These are phyloP conservation scores for Neopestalotiopsis sp. DNA, from an alignment of 2,329 filamentous ascomycete species.

Conservation along the genomic window DNA sequence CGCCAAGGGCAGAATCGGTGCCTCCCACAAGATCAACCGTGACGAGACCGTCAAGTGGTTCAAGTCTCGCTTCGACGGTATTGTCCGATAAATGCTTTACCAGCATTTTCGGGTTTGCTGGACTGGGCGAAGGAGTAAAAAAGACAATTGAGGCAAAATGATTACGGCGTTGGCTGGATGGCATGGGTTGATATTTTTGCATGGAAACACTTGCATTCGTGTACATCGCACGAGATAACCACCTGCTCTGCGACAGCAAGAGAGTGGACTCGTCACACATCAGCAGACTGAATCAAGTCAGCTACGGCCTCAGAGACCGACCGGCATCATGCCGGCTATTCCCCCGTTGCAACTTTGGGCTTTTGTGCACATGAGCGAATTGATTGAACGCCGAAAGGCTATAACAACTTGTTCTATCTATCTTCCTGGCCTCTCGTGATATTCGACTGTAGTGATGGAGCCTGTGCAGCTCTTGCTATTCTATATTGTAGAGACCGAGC, in stretches of 20 bases:
- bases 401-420: not conserved
- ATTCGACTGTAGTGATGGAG: not conserved
- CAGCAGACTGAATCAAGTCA: constrained; percentile 64
- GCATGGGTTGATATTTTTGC: constrained; percentile 41
- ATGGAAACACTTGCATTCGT: constrained; percentile 47
- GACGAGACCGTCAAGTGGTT: constrained; percentile 98
- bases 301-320: constrained; percentile 77
- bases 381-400: not conserved
- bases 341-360: not conserved
- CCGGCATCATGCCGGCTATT: constrained; percentile 72
- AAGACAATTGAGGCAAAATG: constrained; percentile 28
- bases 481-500: too few relatives aligned
- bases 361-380: constrained; percentile 9
- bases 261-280: constrained; percentile 31
- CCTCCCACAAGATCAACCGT: constrained; percentile 91
- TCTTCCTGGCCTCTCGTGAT: not conserved
- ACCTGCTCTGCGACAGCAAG: constrained; percentile 39
- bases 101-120: constrained; percentile 23
- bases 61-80: constrained; percentile 90
- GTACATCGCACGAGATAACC: constrained; percentile 44
- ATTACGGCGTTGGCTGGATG: constrained; percentile 43
- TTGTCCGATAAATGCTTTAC: constrained; percentile 82
- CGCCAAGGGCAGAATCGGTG: constrained; percentile 83
- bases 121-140: constrained; percentile 29
- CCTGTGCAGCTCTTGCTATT: not conserved